phyloP scores from a whole-genome alignment of 2,329 filamentous ascomycete genomes.

The Botrytis medusae region DNA sequence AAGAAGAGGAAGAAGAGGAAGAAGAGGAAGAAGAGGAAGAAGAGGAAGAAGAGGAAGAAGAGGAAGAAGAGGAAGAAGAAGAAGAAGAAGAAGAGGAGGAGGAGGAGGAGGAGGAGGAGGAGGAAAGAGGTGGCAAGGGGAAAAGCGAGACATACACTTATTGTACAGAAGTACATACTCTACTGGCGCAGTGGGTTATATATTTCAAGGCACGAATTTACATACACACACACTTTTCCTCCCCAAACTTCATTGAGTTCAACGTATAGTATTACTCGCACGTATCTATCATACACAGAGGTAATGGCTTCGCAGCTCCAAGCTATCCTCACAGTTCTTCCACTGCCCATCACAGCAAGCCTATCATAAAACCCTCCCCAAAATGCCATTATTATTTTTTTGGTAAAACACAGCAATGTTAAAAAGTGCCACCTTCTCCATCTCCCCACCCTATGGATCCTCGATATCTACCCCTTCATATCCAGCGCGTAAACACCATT shows the following conservation, averaged over 20 bases:
- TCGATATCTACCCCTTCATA: conserved; percentile 1
- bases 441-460: no score
- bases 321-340: conserved; percentile 12
- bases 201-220: background rate
- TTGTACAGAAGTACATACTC: background rate
- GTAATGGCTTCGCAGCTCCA: conserved; percentile 1
- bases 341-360: background rate
- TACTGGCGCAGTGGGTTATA: background rate
- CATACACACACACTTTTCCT: background rate
- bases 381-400: background rate
- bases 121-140: no score
- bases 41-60: background rate
- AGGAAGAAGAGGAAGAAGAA: background rate
- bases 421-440: background rate
- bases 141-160: background rate
- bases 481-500: conserved; percentile 16
- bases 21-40: background rate
- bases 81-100: background rate
- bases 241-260: background rate
- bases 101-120: background rate
- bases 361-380: background rate
- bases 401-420: background rate
- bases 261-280: conserved; percentile 6
- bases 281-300: conserved; percentile 3
- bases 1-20: background rate